A percentile compares a stretch with the other conserved stretches of the same genome.
Conservation (phyloP, 1,139 yeast genomes). For the Saccharomyces hybrid region DNA sequence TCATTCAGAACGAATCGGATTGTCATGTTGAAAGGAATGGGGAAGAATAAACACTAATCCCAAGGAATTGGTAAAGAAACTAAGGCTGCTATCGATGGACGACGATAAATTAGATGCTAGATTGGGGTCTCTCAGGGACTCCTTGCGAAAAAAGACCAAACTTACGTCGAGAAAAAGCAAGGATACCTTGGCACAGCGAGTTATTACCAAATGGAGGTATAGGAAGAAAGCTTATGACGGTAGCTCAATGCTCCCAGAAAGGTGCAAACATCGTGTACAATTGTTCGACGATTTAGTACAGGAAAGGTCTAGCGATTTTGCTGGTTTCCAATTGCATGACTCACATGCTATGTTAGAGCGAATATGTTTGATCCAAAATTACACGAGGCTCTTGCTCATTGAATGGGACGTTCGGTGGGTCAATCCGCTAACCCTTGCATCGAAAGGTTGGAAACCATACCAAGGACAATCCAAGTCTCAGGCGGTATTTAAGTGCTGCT, state of each 20-base stretch:
- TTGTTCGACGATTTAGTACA: constrained; percentile 10
- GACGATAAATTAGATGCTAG: neutral
- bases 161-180: neutral
- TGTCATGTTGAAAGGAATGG: neutral
- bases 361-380: constrained; percentile 7
- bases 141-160: neutral
- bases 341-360: constrained; percentile 8
- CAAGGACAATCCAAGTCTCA: constrained; percentile 1
- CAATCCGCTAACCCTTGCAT: constrained; percentile 15
- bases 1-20: neutral
- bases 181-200: neutral
- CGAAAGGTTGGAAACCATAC: constrained; percentile 16
- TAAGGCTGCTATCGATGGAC: neutral
- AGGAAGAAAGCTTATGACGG: neutral
- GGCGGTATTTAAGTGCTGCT: constrained; percentile 9
- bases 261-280: constrained; percentile 1
- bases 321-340: constrained; percentile 9
- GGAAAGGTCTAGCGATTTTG: constrained; percentile 3
- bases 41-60: neutral
- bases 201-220: constrained; percentile 4
- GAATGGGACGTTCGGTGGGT: constrained; percentile 16
- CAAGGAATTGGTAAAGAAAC: neutral
- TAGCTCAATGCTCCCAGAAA: neutral
- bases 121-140: neutral
- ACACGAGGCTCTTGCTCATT: constrained; percentile 6